Percentiles rank a stretch among this genome's conserved stretches.
Evolutionary conservation across 2,329 filamentous ascomycete species (phyloP).

Genomic region (Colletotrichum sp.): DNA sequence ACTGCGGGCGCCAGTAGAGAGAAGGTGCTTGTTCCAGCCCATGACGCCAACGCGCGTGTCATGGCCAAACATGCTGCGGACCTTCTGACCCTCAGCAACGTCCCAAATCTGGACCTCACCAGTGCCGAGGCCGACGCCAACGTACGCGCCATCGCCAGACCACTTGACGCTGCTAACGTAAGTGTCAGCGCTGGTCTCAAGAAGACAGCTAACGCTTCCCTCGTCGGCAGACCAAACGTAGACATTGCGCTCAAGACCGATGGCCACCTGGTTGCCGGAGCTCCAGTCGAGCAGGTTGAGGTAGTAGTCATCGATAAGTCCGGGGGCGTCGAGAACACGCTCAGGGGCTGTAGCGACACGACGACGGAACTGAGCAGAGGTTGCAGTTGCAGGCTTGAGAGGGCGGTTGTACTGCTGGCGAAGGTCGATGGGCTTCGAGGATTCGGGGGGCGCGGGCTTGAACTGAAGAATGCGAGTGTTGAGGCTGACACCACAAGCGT

Average conservation of each 20-base stretch:
- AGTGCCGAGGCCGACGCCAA: slow-evolving; percentile 91
- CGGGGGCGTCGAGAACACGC: slow-evolving; percentile 93
- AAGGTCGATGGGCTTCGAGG: slow-evolving; percentile 96
- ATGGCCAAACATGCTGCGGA: slow-evolving; percentile 98
- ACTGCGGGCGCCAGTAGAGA: slow-evolving; percentile 93
- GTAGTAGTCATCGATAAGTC: slow-evolving; percentile 98
- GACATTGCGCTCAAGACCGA: slow-evolving; percentile 94
- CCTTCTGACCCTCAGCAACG: slow-evolving; percentile 90
- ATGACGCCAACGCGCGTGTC: slow-evolving; percentile 96
- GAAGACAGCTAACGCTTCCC: slow-evolving; percentile 84
- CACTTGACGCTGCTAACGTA: slow-evolving; percentile 99
- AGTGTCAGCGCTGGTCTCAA: slow-evolving; percentile 88
- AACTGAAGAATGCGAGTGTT: slow-evolving; percentile 97
- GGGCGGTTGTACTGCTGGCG: slow-evolving; percentile 98
- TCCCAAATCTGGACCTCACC: slow-evolving; percentile 99
- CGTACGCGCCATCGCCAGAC: slow-evolving; percentile 96
- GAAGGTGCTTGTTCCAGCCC: slow-evolving; percentile 98
- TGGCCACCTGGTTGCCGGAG: slow-evolving; percentile 95
- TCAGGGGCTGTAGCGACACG: slow-evolving; percentile 94
- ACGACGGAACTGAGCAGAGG: slow-evolving; percentile 85
- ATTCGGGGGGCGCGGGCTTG: slow-evolving; percentile 98
- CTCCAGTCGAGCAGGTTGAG: slow-evolving; percentile 99
- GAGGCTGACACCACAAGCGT: slow-evolving; percentile 89
- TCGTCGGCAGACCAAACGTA: slow-evolving; percentile 99
- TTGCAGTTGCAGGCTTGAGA: slow-evolving; percentile 76